These are phyloP conservation scores for Fusarium armeniacum DNA, from an alignment of 2,329 filamentous ascomycete genomes.

Conservation along the genomic window DNA sequence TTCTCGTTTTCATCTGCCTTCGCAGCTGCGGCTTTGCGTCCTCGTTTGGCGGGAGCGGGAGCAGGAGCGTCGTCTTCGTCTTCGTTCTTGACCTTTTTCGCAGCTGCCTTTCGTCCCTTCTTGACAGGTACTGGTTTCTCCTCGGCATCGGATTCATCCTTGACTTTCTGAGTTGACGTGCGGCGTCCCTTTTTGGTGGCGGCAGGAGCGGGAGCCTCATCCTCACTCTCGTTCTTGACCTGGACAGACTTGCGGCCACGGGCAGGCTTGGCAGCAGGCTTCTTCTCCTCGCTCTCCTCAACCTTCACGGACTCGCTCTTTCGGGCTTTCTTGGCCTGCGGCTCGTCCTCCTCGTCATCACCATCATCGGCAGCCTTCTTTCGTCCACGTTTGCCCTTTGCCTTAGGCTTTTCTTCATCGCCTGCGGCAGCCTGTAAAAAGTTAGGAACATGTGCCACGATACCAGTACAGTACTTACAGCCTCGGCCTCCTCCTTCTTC, in stretches of 20 bases:
- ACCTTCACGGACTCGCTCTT: conserved; percentile 47
- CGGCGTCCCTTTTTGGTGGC: conserved; percentile 51
- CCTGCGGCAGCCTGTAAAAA: conserved; percentile 48
- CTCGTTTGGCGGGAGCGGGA: conserved; percentile 51
- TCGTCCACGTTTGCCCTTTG: conserved; percentile 53
- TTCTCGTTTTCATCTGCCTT: conserved; percentile 37
- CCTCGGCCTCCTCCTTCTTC: conserved; percentile 53
- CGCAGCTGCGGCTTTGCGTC: conserved; percentile 27
- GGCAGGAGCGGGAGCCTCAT: conserved; percentile 34
- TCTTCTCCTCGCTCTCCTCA: conserved; percentile 42
- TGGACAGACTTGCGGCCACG: conserved; percentile 46
- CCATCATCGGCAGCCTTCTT: conserved; percentile 52
- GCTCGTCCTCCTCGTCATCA: conserved; percentile 54
- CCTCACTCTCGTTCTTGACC: conserved; percentile 45
- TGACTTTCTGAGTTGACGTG: conserved; percentile 31
- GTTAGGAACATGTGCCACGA: conserved; percentile 23
- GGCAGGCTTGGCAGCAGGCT: conserved; percentile 39
- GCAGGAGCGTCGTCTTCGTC: conserved; percentile 37
- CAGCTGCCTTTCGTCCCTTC: conserved; percentile 37
- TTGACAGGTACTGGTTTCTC: conserved; percentile 35
- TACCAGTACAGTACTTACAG: conserved; percentile 32
- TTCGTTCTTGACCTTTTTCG: conserved; percentile 43
- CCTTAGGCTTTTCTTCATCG: conserved; percentile 51
- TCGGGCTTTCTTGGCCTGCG: conserved; percentile 56
- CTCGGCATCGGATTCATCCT: conserved; percentile 34